phyloP scores from a whole-genome alignment of 2,329 filamentous ascomycete genomes.

The Ascosphaera aggregata region DNA sequence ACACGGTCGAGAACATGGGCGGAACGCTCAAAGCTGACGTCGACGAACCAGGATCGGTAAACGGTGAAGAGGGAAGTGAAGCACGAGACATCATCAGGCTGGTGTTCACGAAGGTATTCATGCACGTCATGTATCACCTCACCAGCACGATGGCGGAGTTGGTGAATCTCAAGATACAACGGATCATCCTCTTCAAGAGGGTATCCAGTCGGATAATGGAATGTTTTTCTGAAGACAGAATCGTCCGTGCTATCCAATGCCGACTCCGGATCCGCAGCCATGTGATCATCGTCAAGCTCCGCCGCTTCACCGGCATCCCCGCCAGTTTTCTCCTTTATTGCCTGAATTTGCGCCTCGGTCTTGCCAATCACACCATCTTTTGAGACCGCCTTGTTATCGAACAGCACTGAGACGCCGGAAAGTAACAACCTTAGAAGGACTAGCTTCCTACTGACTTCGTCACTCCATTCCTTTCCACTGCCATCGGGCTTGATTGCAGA shows the following conservation, averaged over 20 bases:
- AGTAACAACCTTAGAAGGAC: conserved; percentile 73
- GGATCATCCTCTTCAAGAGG: conserved; percentile 39
- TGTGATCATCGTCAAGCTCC: conserved; percentile 8
- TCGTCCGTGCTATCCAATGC: conserved; percentile 34
- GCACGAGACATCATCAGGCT: conserved; percentile 88
- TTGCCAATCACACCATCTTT: conserved; percentile 19
- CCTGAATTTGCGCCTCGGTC: conserved; percentile 21
- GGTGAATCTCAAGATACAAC: conserved; percentile 55
- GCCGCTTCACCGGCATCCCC: conserved; percentile 16
- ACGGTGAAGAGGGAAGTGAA: conserved; percentile 85
- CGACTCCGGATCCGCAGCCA: conserved; percentile 22
- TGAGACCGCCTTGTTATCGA: conserved; percentile 55
- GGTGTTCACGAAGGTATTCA: conserved; percentile 54
- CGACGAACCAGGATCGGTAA: conserved; percentile 90
- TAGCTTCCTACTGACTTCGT: conserved; percentile 78
- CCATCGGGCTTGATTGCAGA: conserved; percentile 73
- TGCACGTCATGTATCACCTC: conserved; percentile 65
- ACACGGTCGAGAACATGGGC: conserved; percentile 83
- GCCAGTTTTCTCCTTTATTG: conserved; percentile 22
- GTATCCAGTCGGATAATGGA: conserved; percentile 76
- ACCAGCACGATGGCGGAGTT: conserved; percentile 58
- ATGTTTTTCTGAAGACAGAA: conserved; percentile 50
- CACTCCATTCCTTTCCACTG: conserved; percentile 96
- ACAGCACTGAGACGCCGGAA: conserved; percentile 72
- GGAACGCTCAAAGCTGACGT: conserved; percentile 88